Percentiles rank a stretch among this genome's conserved stretches.
phyloP scores from a whole-genome alignment of 345 rosid species.

The Sonneratia alba region DNA sequence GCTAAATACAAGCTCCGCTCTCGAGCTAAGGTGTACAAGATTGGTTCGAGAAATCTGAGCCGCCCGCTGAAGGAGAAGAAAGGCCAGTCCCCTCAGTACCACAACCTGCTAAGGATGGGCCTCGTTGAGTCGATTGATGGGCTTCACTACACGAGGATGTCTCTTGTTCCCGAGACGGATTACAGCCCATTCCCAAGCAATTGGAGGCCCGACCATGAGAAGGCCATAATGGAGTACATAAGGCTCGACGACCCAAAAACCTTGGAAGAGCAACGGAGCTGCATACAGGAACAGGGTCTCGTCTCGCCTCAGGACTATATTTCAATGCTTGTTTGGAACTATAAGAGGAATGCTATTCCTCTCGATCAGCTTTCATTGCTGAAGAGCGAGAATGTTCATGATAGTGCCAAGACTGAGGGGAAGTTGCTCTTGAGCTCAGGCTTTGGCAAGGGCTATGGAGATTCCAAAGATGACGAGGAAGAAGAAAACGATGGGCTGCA shows the following conservation, averaged over 20 bases:
- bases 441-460: slow-evolving; percentile 17
- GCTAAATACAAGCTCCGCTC: slow-evolving; percentile 69
- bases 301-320: slow-evolving; percentile 84
- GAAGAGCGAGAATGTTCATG: slow-evolving; percentile 11
- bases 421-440: slow-evolving; percentile 30
- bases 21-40: slow-evolving; percentile 81
- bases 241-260: slow-evolving; percentile 66
- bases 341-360: slow-evolving; percentile 64
- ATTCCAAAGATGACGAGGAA: slow-evolving; percentile 31
- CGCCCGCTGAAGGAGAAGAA: slow-evolving; percentile 87
- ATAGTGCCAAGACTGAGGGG: slow-evolving; percentile 20
- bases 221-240: slow-evolving; percentile 64
- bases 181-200: slow-evolving; percentile 76
- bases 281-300: slow-evolving; percentile 68
- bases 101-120: slow-evolving; percentile 80
- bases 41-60: slow-evolving; percentile 52
- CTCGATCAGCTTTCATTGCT: slow-evolving; percentile 59
- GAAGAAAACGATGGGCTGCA: slow-evolving; percentile 26
- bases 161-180: slow-evolving; percentile 89
- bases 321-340: slow-evolving; percentile 97
- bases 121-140: slow-evolving; percentile 89
- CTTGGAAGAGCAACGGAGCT: slow-evolving; percentile 57
- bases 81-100: slow-evolving; percentile 83
- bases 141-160: slow-evolving; percentile 84
- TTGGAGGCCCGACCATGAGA: slow-evolving; percentile 92